Evolutionary conservation across 148 eudicot genomes (phyloP).

Genomic region (Heliamphora exappendiculata): DNA sequence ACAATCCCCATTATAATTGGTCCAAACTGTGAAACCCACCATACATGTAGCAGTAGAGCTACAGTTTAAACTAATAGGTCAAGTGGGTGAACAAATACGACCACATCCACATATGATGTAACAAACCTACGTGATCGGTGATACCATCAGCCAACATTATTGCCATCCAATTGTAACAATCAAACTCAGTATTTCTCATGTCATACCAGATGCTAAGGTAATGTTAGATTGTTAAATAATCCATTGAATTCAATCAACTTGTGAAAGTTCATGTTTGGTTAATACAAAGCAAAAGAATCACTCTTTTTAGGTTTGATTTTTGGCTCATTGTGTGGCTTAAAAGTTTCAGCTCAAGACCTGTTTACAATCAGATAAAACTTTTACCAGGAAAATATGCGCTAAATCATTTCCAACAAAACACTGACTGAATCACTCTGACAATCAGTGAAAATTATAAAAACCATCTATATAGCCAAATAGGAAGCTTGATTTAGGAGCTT

Average conservation of each 20-base stretch:
- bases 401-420: neutral
- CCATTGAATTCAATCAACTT: neutral
- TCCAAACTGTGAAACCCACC: too few species aligned
- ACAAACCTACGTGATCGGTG: neutral
- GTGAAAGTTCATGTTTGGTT: neutral
- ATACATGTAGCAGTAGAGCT: too few species aligned
- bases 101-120: neutral
- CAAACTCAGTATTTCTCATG: neutral
- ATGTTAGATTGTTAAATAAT: neutral
- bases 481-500: too few species aligned
- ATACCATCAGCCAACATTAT: neutral
- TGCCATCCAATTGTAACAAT: neutral
- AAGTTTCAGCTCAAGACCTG: neutral
- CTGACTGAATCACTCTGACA: neutral
- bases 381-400: neutral
- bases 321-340: neutral
- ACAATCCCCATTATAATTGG: too few species aligned
- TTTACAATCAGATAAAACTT: neutral
- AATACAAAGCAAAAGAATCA: neutral
- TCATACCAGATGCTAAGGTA: neutral
- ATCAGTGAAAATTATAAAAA: neutral
- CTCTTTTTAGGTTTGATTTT: neutral
- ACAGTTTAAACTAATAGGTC: too few species aligned
- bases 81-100: too few species aligned
- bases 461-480: too few species aligned